Evolutionary conservation across 2,329 filamentous ascomycete species (phyloP), one percentile per base, ranked within the genome.

Genomic region (Aureobasidium melanogenum): DNA sequence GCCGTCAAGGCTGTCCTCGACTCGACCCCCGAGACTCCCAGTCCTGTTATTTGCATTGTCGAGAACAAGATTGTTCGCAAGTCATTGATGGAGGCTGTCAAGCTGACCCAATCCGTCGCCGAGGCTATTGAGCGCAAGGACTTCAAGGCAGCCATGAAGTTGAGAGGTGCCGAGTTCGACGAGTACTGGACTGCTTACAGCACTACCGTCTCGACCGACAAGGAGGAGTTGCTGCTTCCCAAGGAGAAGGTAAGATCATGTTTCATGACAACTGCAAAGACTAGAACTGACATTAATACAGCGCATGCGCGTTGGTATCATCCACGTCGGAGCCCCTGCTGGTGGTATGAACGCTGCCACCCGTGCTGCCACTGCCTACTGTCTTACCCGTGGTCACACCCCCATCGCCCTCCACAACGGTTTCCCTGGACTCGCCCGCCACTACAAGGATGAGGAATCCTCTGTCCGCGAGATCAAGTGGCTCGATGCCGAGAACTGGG

Each of bases 331-430:
- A 69, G 94, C 94, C 14, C 94, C 94, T 8, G 94, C 94, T 32
- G 94, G 94, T 74, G 94, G 94, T 69, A 97, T 99, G 89, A 99
- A 99, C 75, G 92, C 93, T 30, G 94, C 94, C 44, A 94, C 95
- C 22, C 86, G 94, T 67, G 93, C 91, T 32, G 93, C 90, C 15
- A 92, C 97, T 19, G 91, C 91, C 34, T 97, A 97, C 79, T 97
- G 92, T 73, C 75, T 96, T 62, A 88, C 89, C 47, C 85, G 91
- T 63, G 94, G 94, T n/a, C 94, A 99, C 74, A 91, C 90, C 57
- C 89, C 94, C 4, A 75, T 97, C 69, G 93, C 91, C 19, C 91
- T 99, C 61, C 89, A 97, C 77, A 99, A 99, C 69, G 94, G 94
- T 28, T 99, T 99, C 75, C 91, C 94, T 34, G 94, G 94, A 17